These are phyloP conservation scores for Komagataea norvegica DNA, from an alignment of 1,139 yeast genomes.

Conservation along the genomic window DNA sequence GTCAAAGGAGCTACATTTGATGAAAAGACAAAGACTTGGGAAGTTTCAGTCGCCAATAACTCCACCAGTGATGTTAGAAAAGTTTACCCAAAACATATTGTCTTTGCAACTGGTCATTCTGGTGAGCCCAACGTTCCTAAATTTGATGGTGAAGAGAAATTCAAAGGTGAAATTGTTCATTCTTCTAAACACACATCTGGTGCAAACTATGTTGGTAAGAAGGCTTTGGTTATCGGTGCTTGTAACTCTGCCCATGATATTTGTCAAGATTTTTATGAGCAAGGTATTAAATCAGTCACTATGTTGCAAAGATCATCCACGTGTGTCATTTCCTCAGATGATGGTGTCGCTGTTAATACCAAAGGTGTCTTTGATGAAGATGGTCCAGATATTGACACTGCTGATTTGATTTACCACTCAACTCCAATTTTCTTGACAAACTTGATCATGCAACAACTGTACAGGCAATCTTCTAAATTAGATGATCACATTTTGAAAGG, in stretches of 20 bases:
- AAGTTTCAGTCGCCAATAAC: constrained; percentile 29
- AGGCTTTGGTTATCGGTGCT: constrained; percentile 40
- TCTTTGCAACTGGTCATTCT: constrained; percentile 41
- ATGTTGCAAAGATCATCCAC: constrained; percentile 42
- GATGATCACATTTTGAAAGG: constrained; percentile 33
- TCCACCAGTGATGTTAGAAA: constrained; percentile 20
- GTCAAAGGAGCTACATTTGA: constrained; percentile 33
- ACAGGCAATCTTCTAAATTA: constrained; percentile 29
- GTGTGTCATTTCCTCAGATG: constrained; percentile 36
- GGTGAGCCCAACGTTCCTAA: constrained; percentile 40
- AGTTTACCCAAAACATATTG: constrained; percentile 32
- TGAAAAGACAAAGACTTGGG: constrained; percentile 31
- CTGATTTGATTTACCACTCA: constrained; percentile 34
- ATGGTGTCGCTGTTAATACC: constrained; percentile 31
- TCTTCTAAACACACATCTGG: constrained; percentile 39
- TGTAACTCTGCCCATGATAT: constrained; percentile 44
- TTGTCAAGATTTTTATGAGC: constrained; percentile 40
- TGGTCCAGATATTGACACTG: constrained; percentile 36
- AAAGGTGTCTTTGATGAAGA: constrained; percentile 34
- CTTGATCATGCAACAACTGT: constrained; percentile 32
- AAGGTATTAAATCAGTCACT: constrained; percentile 37
- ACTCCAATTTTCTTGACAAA: constrained; percentile 33
- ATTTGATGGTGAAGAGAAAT: constrained; percentile 34
- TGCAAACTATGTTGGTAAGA: constrained; percentile 35
- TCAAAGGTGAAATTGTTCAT: constrained; percentile 38